These are phyloP conservation scores for Colletotrichum trifolii DNA, from an alignment of 2,329 filamentous ascomycete genomes.

Conservation along the genomic window DNA sequence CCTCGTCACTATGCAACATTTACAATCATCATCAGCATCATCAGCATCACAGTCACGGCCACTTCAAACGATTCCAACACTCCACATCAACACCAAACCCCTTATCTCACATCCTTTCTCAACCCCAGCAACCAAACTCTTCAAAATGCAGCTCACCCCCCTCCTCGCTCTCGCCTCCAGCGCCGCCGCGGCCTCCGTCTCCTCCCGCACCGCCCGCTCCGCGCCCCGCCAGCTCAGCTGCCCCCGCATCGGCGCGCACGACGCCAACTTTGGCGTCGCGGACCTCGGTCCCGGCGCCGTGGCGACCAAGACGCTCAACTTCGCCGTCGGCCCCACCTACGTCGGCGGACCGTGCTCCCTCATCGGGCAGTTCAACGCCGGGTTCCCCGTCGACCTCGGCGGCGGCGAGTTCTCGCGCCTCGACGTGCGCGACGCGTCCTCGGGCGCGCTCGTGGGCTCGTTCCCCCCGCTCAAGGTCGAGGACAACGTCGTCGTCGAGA, in stretches of 20 bases:
- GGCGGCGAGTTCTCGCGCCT: slow-evolving; percentile 25
- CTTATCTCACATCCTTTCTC: not conserved
- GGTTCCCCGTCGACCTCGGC: slow-evolving; percentile 28
- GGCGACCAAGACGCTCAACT: slow-evolving; percentile 25
- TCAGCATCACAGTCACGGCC: slow-evolving; percentile 6
- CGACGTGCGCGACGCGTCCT: slow-evolving; percentile 18
- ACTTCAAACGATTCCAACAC: not conserved
- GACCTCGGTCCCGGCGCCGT: slow-evolving; percentile 21
- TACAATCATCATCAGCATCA: slow-evolving; percentile 6
- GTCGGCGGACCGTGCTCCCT: slow-evolving; percentile 26
- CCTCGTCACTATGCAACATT: not conserved
- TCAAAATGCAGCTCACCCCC: slow-evolving; percentile 29
- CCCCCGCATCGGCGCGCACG: slow-evolving; percentile 19
- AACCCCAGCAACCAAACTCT: not conserved
- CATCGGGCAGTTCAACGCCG: slow-evolving; percentile 20
- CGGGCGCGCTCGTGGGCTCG: slow-evolving; percentile 23
- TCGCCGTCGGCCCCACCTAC: slow-evolving; percentile 14
- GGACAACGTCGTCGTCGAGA: slow-evolving; percentile 7
- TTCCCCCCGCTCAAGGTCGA: slow-evolving; percentile 26
- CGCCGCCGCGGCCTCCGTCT: not conserved
- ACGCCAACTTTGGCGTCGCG: slow-evolving; percentile 27
- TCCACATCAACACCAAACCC: not conserved
- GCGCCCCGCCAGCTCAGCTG: slow-evolving; percentile 21
- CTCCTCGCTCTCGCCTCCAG: slow-evolving; percentile 24
- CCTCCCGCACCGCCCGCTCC: slow-evolving; percentile 17